A percentile compares a stretch with the other conserved stretches of the same genome.
phyloP scores from a whole-genome alignment of 1,284 basidiomycete species.

The Porogramme epimiltina region DNA sequence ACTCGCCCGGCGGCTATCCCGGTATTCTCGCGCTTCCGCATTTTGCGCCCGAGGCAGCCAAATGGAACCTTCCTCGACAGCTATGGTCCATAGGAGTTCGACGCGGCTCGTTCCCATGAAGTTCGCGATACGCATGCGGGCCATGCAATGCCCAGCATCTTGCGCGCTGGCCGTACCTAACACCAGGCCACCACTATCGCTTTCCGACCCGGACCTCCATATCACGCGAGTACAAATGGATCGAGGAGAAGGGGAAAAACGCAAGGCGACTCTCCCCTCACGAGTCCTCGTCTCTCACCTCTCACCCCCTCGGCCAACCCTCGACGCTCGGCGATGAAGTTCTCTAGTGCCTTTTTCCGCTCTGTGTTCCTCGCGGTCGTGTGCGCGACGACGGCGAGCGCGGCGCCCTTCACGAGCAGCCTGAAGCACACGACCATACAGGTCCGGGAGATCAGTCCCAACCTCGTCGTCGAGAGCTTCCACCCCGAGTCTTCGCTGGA shows the following conservation, averaged over 20 bases:
- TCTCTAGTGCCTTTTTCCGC: slow-evolving; percentile 14
- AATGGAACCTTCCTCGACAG: neutral
- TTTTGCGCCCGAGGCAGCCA: neutral
- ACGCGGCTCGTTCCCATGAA: slow-evolving; percentile 2
- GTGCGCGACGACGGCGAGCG: slow-evolving; percentile 26
- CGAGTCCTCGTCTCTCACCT: neutral
- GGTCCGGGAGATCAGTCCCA: slow-evolving; percentile 35
- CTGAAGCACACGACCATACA: slow-evolving; percentile 43
- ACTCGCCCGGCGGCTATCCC: neutral
- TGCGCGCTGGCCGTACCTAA: neutral
- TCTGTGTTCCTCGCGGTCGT: slow-evolving; percentile 30
- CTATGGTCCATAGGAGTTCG: neutral
- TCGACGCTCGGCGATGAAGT: slow-evolving; percentile 11
- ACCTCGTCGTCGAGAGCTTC: slow-evolving; percentile 40
- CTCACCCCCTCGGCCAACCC: neutral
- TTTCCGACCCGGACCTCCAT: too few relatives aligned
- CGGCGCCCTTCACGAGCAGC: slow-evolving; percentile 38
- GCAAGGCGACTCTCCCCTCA: slow-evolving; percentile 1
- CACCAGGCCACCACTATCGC: neutral
- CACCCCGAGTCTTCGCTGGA: slow-evolving; percentile 46
- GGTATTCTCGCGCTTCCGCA: neutral
- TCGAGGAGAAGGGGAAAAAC: neutral
- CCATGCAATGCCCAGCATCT: neutral
- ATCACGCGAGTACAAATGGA: neutral
- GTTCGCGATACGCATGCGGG: neutral